Percentiles rank a stretch among this genome's conserved stretches.
Evolutionary conservation across 768 basidiomycete genomes (phyloP).

Genomic region (Auricularia sp.): DNA sequence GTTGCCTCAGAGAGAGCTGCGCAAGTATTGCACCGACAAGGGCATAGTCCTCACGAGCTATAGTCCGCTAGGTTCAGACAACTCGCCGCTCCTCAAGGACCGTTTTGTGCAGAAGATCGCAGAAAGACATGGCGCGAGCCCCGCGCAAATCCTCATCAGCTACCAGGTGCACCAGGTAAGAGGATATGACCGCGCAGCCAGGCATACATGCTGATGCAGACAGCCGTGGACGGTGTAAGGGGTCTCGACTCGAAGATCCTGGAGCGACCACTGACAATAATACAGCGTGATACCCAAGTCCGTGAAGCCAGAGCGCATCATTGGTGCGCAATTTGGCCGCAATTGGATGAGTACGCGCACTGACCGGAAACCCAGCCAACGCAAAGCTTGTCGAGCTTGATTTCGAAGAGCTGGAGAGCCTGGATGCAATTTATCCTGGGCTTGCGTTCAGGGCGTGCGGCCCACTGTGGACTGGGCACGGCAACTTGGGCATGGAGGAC

Average conservation of each 20-base stretch:
- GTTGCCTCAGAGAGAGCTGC: slow-evolving; percentile 37
- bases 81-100: slow-evolving; percentile 34
- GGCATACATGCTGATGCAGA: too few relatives aligned
- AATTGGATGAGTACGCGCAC: background rate
- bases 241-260: background rate
- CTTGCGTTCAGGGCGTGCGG: background rate
- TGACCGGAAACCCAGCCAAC: slow-evolving; percentile 34
- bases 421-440: background rate
- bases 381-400: slow-evolving; percentile 49
- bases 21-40: slow-evolving; percentile 36
- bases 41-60: slow-evolving; percentile 43
- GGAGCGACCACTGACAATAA: background rate
- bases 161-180: slow-evolving; percentile 31
- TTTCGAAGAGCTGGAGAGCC: background rate
- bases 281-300: slow-evolving; percentile 58
- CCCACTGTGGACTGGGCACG: background rate
- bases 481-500: background rate
- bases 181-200: background rate
- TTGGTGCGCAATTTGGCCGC: slow-evolving; percentile 32
- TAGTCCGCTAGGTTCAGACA: slow-evolving; percentile 37
- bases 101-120: slow-evolving; percentile 36
- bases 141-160: slow-evolving; percentile 39
- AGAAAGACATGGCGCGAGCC: slow-evolving; percentile 33
- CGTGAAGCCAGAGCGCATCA: slow-evolving; percentile 58
- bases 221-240: background rate